Evolutionary conservation across 2,329 filamentous ascomycete species (phyloP).

Genomic region (Penicillium decumbens): DNA sequence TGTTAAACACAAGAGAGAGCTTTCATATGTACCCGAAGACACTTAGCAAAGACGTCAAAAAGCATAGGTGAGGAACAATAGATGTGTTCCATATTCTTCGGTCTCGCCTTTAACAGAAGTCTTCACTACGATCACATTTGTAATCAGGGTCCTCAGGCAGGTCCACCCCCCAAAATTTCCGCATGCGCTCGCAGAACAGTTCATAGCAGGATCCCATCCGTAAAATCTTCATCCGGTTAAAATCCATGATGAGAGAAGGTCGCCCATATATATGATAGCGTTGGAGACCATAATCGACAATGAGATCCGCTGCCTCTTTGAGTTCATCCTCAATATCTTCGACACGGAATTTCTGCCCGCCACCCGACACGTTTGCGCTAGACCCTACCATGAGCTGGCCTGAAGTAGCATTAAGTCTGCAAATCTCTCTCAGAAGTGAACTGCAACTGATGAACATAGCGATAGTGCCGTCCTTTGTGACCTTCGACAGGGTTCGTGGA

Average conservation of each 20-base stretch:
- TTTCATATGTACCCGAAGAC: too few relatives aligned
- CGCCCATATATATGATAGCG: conserved; percentile 7
- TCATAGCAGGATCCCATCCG: conserved; percentile 8
- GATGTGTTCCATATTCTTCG: too few relatives aligned
- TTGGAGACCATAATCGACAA: conserved; percentile 14
- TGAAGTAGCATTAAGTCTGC: conserved; percentile 1
- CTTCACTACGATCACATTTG: too few relatives aligned
- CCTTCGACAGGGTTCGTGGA: not conserved
- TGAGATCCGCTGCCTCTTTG: conserved; percentile 7
- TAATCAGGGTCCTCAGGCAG: too few relatives aligned
- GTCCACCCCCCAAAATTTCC: not conserved
- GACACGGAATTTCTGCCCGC: conserved; percentile 14
- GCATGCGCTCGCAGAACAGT: not conserved
- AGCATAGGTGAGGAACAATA: too few relatives aligned
- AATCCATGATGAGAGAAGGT: conserved; percentile 3
- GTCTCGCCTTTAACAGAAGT: too few relatives aligned
- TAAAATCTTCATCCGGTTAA: conserved; percentile 5
- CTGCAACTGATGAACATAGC: conserved; percentile 1
- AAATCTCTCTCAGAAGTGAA: conserved; percentile 7
- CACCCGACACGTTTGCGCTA: conserved; percentile 16
- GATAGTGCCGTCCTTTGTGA: conserved; percentile 8
- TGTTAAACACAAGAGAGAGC: too few relatives aligned
- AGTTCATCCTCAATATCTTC: conserved; percentile 18
- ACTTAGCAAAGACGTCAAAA: too few relatives aligned
- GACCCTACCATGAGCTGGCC: conserved; percentile 14